Evolutionary conservation across 371 early-diverging fungal species (phyloP), one percentile per base, ranked within the genome.

Genomic region (Saksenaea vasiformis): DNA sequence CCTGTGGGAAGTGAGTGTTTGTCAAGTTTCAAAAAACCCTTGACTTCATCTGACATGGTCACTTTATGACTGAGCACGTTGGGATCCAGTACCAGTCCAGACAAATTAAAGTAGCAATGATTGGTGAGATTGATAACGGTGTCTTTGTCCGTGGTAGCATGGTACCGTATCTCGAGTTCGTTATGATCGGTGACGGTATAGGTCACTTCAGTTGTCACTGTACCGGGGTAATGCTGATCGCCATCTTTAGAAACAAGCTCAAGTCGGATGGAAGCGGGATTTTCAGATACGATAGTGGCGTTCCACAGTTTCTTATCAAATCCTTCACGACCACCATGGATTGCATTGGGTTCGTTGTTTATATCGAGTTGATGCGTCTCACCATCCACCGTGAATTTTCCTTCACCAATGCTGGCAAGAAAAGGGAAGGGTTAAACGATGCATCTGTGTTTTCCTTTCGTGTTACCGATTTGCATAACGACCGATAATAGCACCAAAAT

Each of bases 1-100:
- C 93, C 91, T 8, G 91, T 91, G 26, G 93, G 93, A 17, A 90
- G 72, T 38, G 85, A 80, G 53, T 74, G 76, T 1, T 70, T 66
- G 58, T 87, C 83, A 19, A 85, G 57, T 56, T 85, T 85, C 54
- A 89, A 69, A 22, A 79, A 77, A 28, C 79, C 80, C 62, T 78
- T 73, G 39, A 86, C 76, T 39, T 76, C 68, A 24, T 77, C 65
- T 0, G 76, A 65, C 77, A 85, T 82, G 36, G 80, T 65, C 13
- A 88, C 62, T 19, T 77, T 69, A 58, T 88, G 88, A 34, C 83
- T 78, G 27, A 77, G 73, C 4, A 83, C 66, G 22, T 62, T 75
- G 14, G 72, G 83, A 58, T 69, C 77, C 36, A 58, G 66, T 37
- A 66, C 73, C 7, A 84, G 71, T 26, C 93, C 82, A 34, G 78